These are phyloP conservation scores for Beta lomatogona DNA, from an alignment of 179 eudicot species.

Conservation along the genomic window DNA sequence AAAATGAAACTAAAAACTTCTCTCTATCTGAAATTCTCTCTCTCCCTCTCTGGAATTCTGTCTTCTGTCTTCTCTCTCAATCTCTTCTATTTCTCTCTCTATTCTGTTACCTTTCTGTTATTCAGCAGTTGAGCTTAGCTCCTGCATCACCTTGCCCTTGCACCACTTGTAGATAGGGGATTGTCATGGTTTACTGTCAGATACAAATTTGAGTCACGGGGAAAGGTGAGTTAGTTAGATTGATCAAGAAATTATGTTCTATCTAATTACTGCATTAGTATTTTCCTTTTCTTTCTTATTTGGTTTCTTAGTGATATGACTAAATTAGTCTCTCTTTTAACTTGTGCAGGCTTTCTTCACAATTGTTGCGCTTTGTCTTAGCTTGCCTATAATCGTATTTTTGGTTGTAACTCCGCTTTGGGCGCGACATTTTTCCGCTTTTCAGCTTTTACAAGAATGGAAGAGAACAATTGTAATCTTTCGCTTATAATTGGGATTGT, in stretches of 20 bases:
- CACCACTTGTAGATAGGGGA: slow-evolving; percentile 84
- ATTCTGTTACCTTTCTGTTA: too few species aligned
- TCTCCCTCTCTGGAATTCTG: accelerated
- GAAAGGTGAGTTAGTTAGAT: slow-evolving; percentile 50
- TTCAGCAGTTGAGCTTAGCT: too few species aligned
- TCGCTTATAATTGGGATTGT: neutral
- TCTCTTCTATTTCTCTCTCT: too few species aligned
- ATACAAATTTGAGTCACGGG: slow-evolving; percentile 70
- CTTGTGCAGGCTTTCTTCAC: slow-evolving; percentile 68
- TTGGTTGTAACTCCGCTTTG: slow-evolving; percentile 63
- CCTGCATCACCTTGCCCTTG: slow-evolving; percentile 56
- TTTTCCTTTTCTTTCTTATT: neutral
- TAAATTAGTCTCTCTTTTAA: slow-evolving; percentile 8
- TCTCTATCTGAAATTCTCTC: too few species aligned
- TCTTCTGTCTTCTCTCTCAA: too few species aligned
- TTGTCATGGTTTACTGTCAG: slow-evolving; percentile 80
- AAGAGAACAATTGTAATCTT: neutral
- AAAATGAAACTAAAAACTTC: too few species aligned
- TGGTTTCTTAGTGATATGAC: slow-evolving; percentile 10
- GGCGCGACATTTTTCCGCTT: slow-evolving; percentile 37
- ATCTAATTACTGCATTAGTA: neutral
- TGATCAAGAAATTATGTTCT: neutral
- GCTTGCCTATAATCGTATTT: slow-evolving; percentile 66
- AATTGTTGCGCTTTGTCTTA: slow-evolving; percentile 69
- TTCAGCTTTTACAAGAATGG: neutral